Evolutionary conservation across 345 rosid genomes (phyloP), one percentile per base, ranked within the genome.

Genomic region (Heritiera littoralis): DNA sequence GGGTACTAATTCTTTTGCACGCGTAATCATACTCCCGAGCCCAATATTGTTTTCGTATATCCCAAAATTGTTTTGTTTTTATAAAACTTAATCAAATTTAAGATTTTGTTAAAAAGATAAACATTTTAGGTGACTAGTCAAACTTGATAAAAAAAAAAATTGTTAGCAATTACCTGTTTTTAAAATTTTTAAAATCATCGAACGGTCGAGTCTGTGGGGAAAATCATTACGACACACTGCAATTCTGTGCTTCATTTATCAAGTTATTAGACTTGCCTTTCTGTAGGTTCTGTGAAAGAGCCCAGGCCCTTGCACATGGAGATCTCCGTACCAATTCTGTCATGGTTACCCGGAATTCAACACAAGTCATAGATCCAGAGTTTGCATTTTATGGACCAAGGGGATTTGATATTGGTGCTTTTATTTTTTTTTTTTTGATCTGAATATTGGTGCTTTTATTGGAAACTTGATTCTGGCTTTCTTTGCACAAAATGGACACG

Each of bases 401-500:
- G 97, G 99, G 97, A 30, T 96, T 85, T 71, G 99, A 96, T 72
- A 66, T 92, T 84, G 99, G 99, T 76, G 98, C 99, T 79, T 96
- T 77, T 86, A 71, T 95, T 51, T n/a, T n/a, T n/a, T n/a, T n/a
- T n/a, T n/a, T n/a, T n/a, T n/a, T n/a, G n/a, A n/a, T n/a, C n/a
- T n/a, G n/a, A n/a, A 96, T 72, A 66, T 92, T 84, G 99, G 99
- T 76, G 98, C 99, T 79, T 96, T 77, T 86, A 71, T 95, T 51
- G 98, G 98, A 71, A 95, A 95, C 80, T 87, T 95, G 88, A 88
- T 92, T 78, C 82, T 95, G 78, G 91, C 98, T 17, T 95, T 86
- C 88, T 93, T 86, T 85, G 90, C 98, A 49, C 98, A 95, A 91
- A 95, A 92, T 78, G 98, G 98, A 15, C 93, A 93, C 54, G 87